A percentile compares a stretch with the other conserved stretches of the same genome.
These are phyloP conservation scores for Exophiala sideris DNA, from an alignment of 2,329 filamentous ascomycete species.

Conservation along the genomic window DNA sequence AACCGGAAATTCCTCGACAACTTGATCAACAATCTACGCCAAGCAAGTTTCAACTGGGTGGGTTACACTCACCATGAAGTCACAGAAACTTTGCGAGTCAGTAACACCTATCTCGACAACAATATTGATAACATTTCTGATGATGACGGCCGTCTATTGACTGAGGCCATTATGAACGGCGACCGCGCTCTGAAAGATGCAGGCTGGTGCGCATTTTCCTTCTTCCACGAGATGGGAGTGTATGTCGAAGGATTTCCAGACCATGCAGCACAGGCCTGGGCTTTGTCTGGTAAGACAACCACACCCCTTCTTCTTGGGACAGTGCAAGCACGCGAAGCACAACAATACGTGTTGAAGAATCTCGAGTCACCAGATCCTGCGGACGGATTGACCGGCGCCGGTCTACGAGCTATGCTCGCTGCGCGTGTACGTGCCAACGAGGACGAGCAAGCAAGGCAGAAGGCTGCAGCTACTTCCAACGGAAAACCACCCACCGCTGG, in stretches of 20 bases:
- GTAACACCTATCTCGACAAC: conserved; percentile 64
- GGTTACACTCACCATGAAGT: conserved; percentile 66
- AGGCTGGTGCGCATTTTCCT: conserved; percentile 65
- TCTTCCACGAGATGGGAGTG: conserved; percentile 73
- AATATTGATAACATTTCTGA: conserved; percentile 56
- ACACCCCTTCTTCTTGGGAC: conserved; percentile 56
- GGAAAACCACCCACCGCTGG: conserved; percentile 14
- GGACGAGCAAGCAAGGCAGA: conserved; percentile 15
- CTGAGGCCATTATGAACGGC: conserved; percentile 64
- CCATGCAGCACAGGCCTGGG: conserved; percentile 61
- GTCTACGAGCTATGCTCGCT: conserved; percentile 37
- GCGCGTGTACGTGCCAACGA: conserved; percentile 21
- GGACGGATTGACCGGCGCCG: conserved; percentile 40
- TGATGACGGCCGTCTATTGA: conserved; percentile 61
- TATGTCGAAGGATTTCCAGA: conserved; percentile 66
- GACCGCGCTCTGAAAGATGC: conserved; percentile 56
- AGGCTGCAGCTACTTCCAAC: conserved; percentile 7
- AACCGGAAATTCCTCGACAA: conserved; percentile 65
- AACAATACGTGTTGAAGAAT: conserved; percentile 49
- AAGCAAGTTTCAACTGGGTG: conserved; percentile 82
- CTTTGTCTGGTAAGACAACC: conserved; percentile 52
- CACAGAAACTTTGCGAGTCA: conserved; percentile 60
- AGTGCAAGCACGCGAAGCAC: conserved; percentile 55
- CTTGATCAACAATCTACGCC: conserved; percentile 73
- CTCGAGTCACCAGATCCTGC: conserved; percentile 37